These are phyloP conservation scores for Chlorella sorokiniana DNA, from an alignment of 139 green algal genomes.

Conservation along the genomic window DNA sequence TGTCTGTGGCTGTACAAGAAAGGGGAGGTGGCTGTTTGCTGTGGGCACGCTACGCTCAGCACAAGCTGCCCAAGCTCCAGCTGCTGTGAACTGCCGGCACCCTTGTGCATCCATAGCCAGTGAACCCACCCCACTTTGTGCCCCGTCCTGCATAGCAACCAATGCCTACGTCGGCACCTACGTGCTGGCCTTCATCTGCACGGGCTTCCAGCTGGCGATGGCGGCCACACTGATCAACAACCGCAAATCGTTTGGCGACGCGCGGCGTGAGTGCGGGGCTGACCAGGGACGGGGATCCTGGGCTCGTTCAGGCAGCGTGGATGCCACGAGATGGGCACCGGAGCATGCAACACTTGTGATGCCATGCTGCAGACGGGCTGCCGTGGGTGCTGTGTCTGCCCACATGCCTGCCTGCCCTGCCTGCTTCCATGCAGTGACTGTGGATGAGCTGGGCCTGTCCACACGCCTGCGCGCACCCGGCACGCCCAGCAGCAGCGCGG, in stretches of 20 bases:
- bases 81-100: not conserved
- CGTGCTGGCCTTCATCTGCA: conserved; percentile 26
- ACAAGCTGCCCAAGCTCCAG: not conserved
- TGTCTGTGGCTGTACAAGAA: not conserved
- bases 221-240: conserved; percentile 3
- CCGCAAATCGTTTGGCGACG: not conserved
- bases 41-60: not conserved
- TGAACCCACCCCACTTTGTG: not conserved
- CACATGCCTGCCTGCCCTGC: not conserved
- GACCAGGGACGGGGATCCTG: not conserved
- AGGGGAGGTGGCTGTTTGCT: not conserved
- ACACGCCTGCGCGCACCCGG: not conserved
- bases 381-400: not conserved
- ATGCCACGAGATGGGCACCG: no score
- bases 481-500: not conserved
- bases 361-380: not conserved
- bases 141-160: conserved; percentile 13
- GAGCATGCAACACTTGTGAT: no score
- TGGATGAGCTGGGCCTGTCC: conserved; percentile 28
- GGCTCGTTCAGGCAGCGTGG: not conserved
- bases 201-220: not conserved
- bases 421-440: conserved; percentile 8
- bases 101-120: not conserved
- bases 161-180: conserved; percentile 7
- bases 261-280: not conserved